Evolutionary conservation across 148 eudicot genomes (phyloP), one percentile per base, ranked within the genome.

Genomic region (Limonium bicolor): DNA sequence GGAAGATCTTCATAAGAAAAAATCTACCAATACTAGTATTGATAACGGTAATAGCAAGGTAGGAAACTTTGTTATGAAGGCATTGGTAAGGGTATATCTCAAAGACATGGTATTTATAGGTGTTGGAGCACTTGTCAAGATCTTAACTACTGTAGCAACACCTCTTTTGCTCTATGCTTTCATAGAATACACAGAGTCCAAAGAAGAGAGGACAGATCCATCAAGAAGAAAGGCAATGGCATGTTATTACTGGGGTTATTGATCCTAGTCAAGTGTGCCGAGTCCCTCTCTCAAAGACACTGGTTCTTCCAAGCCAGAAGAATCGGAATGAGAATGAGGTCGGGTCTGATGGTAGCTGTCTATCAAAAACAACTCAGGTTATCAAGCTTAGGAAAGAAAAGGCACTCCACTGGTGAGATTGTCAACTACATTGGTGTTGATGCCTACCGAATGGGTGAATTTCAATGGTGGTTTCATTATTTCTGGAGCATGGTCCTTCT

Each of bases 121-220:
- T 40, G 67, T 59, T 58, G 97, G 82, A 37, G 52, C 54, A 50
- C 80, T 80, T 56, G 97, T 95, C 8, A 62, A 80, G 33, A 65
- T 61, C 11, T 64, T 68, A 51, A 95, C 97, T 20, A 48, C 25
- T 36, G 48, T 95, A 21, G 88, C 78, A 2, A 95, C 61, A 22
- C 61, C 61, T 33, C 32, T 57, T 7, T 41, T 48, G 23, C 36
- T 57, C n/a, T 57, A 38, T n/a, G 54, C 64, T 60, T 77, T 73
- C 59, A 76, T 77, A 23, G 70, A 66, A 33, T 73, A 69, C 53
- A 25, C 61, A 15, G 41, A 48, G n/a, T 73, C n/a, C 63, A 59
- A 7, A 66, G 79, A 23, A 55, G 36, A 31, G 70, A 58, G 59
- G 53, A 60, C 43, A 61, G 34, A 34, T 21, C 30, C 38, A 48